Evolutionary conservation across 352 stramenopile species (phyloP), one percentile per base, ranked within the genome.

Genomic region (Blastocystis hominis): DNA sequence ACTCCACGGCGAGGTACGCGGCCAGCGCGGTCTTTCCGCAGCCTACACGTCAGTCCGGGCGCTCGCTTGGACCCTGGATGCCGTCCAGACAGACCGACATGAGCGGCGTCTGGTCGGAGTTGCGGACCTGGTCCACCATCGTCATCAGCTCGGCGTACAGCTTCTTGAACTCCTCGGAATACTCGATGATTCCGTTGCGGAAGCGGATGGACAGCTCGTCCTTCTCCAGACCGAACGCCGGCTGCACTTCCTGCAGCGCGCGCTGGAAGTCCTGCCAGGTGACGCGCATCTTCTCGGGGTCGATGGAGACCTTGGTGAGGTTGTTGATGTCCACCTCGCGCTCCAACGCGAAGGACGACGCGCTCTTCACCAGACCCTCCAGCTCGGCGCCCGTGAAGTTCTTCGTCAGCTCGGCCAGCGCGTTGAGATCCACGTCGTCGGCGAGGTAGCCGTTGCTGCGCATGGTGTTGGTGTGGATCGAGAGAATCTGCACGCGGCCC

Each of bases 381-480:
- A 99, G 93, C 89, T 99, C 96, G 1, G 97, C 97, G 76, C 96
- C 96, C 0, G 94, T 98, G 91, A 98, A 99, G 90, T 99, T 99
- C 90, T 99, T 98, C 7, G 95, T 98, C 68, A 94, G 93, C 79
- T 95, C 92, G 13, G 96, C 94, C 44, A 99, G 91, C 88, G 97
- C 90, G 9, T 9, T 44, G 44, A 89, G 1, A 53, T 89, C 88
- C 38, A 89, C 79, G 50, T 89, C 86, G n/a, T 76, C 55, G 15
- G 30, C 75, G n/a, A 89, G 84, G 47, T 88, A 89, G 38, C 69
- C 61, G 50, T 81, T 88, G 34, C 53, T 38, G 70, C 90, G 90
- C 93, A 96, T 95, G 53, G 91, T 94, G 30, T 95, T 93, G 1
- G 96, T 98, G 90, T 99, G 96, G 89, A 99, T 98, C 80, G 96